These are phyloP conservation scores for maize (Zea mays) DNA, from an alignment of 176 grass and related monocot genomes.

Conservation along the genomic window DNA sequence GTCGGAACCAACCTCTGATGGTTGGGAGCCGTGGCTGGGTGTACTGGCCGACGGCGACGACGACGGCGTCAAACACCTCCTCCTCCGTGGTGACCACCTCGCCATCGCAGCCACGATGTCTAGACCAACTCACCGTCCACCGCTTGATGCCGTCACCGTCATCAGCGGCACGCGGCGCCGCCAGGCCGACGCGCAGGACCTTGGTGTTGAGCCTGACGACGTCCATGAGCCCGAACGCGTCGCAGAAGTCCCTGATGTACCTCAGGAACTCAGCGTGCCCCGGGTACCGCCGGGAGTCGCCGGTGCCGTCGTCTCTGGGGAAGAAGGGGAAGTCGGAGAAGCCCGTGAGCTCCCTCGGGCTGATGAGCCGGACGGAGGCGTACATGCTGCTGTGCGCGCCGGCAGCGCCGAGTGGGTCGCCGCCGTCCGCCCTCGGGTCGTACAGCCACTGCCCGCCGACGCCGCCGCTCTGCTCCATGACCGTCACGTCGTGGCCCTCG, in stretches of 20 bases:
- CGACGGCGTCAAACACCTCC: constrained; percentile 38
- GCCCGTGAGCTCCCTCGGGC: background rate
- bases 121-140: constrained; percentile 13
- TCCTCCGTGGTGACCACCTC: background rate
- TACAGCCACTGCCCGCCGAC: constrained; percentile 57
- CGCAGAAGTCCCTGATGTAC: constrained; percentile 45
- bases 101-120: background rate
- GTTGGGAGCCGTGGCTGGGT: constrained; percentile 35
- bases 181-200: constrained; percentile 20
- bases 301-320: background rate
- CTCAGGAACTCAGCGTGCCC: constrained; percentile 35
- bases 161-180: background rate
- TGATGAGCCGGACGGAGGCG: constrained; percentile 23
- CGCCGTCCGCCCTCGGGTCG: constrained; percentile 11
- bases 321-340: constrained; percentile 49
- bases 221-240: constrained; percentile 34
- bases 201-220: constrained; percentile 4
- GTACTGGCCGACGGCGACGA: constrained; percentile 15
- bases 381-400: constrained; percentile 37
- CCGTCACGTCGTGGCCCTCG: constrained; percentile 44
- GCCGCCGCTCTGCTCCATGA: constrained; percentile 43
- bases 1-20: background rate
- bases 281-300: constrained; percentile 36
- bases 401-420: constrained; percentile 15
- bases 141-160: too few species aligned